Base-by-base conservation (phyloP, 805 yeast species). In the Nakazawaea holstii region DNA sequence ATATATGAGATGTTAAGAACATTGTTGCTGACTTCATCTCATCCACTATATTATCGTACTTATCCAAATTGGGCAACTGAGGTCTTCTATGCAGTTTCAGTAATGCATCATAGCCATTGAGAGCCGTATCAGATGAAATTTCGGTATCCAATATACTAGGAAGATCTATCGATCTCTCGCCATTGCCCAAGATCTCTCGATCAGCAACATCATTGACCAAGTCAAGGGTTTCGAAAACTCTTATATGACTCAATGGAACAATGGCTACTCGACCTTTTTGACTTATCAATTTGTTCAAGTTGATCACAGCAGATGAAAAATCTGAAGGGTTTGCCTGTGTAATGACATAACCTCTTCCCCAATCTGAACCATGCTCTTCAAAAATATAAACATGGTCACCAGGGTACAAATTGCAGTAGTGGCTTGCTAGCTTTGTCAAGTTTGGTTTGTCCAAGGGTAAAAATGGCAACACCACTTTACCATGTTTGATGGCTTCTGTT, bases 261-360 rank as follows among this genome's bases (percentile, higher is more conserved):
- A 86, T 71, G 2, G 73, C 81, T n/a, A 82, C 70, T 14, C 69
- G 66, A 36, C 76, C 64, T 42, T 72, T 74, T 46, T 70, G 66
- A 37, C 77, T 82, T 0, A 90, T 89, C 45, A 85, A 66, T 46
- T 77, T 78, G 45, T 83, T 87, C 53, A 80, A 68, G 53, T 79
- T 76, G 27, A 79, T 75, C 1, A 80, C 73, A 11, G 85, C 79
- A 33, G 82, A 75, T 38, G 76, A 69, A 62, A 80, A 84, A 58
- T 83, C 88, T 30, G 79, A 73, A 1, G 92, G 92, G 46, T 80
- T 66, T 6, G 95, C 91, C 49, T 80, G 75, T 35, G 83, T 68
- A 32, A 84, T 67, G 4, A 79, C 72, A 61, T 89, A 88, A 10
- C 90, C 96, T 55, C 96, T 73, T 24, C 82, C 88, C 96, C 96